Base-by-base conservation (phyloP, 2,329 filamentous ascomycete species). In the Thelonectria olida region DNA sequence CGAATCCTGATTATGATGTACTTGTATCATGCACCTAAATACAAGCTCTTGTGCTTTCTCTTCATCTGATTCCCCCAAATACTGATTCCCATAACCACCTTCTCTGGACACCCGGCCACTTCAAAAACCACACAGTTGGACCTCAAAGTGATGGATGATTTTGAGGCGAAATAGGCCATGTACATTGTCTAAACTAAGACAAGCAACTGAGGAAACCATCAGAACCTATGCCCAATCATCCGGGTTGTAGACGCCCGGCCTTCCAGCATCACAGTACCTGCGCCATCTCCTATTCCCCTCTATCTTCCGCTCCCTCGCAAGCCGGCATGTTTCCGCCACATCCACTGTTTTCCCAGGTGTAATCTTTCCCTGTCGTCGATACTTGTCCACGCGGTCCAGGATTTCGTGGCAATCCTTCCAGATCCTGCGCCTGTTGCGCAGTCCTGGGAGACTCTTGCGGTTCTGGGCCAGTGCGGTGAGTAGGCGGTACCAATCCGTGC, bases 391-490 rank as follows among this genome's bases (percentile, higher is more conserved):
- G 10, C 38, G 44, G 28, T 27, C 15, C 2, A 62, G 19, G 42
- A 62, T 51, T 27, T 20, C 28, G 15, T 54, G 23, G 28, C 59
- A 62, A n/a, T 62, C 59, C 17, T 49, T 50, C 59, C 59, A 58
- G 22, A 62, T 47, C 13, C 59, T 41, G 20, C 38, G 20, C 38
- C 59, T 49, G 7, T 62, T 62, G 4, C 50, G 59, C 19, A 62
- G 23, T 6, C 59, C 59, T 19, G 41, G 45, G 7, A 61, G 20
- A 15, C 42, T 38, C 12, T 12, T 41, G 9, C 47, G 17, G 27
- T 15, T 19, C n/a, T 5, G 19, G 2, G 31, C 17, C 7, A 58
- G 12, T 38, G 34, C 36, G 15, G 17, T 55, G n/a, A 19, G 19
- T 7, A 62, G 36, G 31, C 23, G 28, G 22, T 42, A 57, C 61